Evolutionary conservation across 208 protist species (phyloP), one percentile per base, ranked within the genome.

Genomic region (Phytomonas sp.): DNA sequence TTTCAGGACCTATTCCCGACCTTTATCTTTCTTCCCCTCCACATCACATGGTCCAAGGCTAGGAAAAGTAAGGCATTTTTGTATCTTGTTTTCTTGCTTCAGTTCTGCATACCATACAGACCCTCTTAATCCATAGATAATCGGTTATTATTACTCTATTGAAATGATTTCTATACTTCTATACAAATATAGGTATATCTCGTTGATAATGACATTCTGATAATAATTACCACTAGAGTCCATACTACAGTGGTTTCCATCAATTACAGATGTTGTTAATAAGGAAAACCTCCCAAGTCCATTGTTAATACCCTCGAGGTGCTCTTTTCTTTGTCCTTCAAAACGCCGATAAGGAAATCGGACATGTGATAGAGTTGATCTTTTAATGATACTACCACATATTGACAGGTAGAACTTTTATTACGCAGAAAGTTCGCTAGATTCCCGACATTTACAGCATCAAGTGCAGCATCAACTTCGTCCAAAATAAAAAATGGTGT

Each of bases 401-500:
- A 98, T 89, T 99, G 98, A 32, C 90, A 85, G 33, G 80, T 76
- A 36, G 62, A 78, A 73, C 82, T 80, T 63, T 90, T 86, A 42
- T 77, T 79, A 66, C 92, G 86, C 42, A 99, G 84, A 78, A 98
- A 99, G 66, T 88, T 82, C 4, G 96, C 92, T 29, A 99, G 78
- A 72, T 97, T 97, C 37, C 93, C 74, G 7, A 99, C 97, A 84
- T 99, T 99, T 34, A 78, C 87, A 29, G 79, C 86, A 83, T 99
- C 99, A 29, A 99, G 83, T 7, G 98, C 98, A 40, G 99, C 99
- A 79, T 99, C 99, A 7, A 99, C 91, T 80, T 99, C 99, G 73
- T 99, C 99, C 29, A 99, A 77, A 56, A 99, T 91, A 81, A 99
- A 99, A 78, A 99, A 99, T 14, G 99, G 99, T 30, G 98, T 89